phyloP scores from a whole-genome alignment of 2,329 filamentous ascomycete species.

The Pyrenophora teres region DNA sequence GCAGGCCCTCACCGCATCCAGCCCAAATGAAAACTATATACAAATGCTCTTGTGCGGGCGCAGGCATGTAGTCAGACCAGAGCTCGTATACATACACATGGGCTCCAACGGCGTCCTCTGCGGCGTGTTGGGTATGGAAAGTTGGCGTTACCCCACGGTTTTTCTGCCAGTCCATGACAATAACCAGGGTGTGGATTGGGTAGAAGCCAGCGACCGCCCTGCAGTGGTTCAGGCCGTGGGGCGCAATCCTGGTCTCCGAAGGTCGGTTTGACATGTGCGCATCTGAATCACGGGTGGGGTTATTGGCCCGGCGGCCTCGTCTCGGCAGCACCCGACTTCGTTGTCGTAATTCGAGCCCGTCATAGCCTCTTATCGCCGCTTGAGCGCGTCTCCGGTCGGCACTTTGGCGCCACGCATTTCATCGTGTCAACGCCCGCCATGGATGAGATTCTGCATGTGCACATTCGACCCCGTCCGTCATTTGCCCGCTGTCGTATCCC shows the following conservation, averaged over 20 bases:
- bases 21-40: background rate
- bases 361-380: conserved; percentile 43
- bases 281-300: conserved; percentile 22
- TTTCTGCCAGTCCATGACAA: conserved; percentile 40
- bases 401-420: conserved; percentile 18
- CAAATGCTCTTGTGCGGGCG: background rate
- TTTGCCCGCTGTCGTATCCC: conserved; percentile 1
- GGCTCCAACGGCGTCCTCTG: conserved; percentile 24
- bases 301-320: conserved; percentile 37
- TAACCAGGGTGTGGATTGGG: conserved; percentile 24
- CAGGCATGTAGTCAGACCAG: conserved; percentile 12
- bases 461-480: conserved; percentile 27
- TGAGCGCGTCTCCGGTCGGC: conserved; percentile 26
- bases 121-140: conserved; percentile 35
- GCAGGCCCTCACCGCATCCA: background rate
- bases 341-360: conserved; percentile 44
- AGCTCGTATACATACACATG: conserved; percentile 28
- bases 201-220: conserved; percentile 31
- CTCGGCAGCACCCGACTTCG: conserved; percentile 25
- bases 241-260: conserved; percentile 36
- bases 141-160: conserved; percentile 46
- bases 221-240: conserved; percentile 19
- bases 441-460: conserved; percentile 11
- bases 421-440: conserved; percentile 22
- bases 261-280: conserved; percentile 32